Evolutionary conservation across 495 filamentous ascomycete genomes (phyloP), one percentile per base, ranked within the genome.

Genomic region (Endocarpon pusillum): DNA sequence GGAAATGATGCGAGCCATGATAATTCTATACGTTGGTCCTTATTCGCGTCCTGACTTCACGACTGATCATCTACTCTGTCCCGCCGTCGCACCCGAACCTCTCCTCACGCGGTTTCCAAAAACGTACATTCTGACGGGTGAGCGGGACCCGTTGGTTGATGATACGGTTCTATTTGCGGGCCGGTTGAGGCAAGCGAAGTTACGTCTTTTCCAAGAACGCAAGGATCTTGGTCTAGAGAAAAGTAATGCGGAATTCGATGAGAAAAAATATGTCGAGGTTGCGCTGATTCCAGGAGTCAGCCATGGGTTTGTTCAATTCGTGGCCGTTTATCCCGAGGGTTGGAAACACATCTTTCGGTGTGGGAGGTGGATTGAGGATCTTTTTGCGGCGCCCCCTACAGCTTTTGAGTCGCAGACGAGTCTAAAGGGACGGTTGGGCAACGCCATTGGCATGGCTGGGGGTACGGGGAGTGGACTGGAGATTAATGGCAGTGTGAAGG

Each of bases 1-100:
- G 0, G 91, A 96, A 51, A 92, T 97, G 83, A 94, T 96, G 78
- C 78, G 89, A 33, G 85, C 85, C 19, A 96, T 97, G 89, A 89
- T 97, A 38, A 93, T 97, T 52, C 67, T 97, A 15, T 97, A 97
- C 49, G 78, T 97, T 42, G 91, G 89, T 11, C 86, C 87, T 0
- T 74, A 93, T 48, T 77, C 85, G 56, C 74, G 84, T 1, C 89
- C 89, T 5, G 84, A 94, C 50, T 96, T 97, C 57, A 68, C 67
- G 19, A 84, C 80, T 7, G 91, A 97, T 52, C 94, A 80, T 52
- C 64, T 89, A 1, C 70, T 97, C 6, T 89, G 76, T 0, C 91
- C 89, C 1, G 73, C 94, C 12, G 66, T 93, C 3, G 85, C 89
- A 0, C 91, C 89, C 0, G 86, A 94, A 42, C 58, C 66, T 1